Evolutionary conservation across 805 yeast genomes (phyloP).

Genomic region (Kodamaea lidongshanica): DNA sequence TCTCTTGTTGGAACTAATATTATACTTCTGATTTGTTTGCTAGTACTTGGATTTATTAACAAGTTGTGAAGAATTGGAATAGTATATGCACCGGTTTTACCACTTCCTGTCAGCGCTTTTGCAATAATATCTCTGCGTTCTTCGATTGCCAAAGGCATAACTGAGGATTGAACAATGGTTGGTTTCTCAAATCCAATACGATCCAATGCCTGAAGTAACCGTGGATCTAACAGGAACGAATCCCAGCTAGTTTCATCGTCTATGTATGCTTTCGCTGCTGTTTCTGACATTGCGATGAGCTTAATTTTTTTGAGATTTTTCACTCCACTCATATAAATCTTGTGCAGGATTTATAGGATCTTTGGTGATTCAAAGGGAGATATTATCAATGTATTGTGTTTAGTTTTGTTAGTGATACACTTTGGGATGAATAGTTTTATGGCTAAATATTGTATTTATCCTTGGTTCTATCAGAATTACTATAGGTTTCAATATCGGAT

Average conservation of each 20-base stretch:
- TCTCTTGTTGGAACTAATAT: conserved; percentile 92
- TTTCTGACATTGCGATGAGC: conserved; percentile 12
- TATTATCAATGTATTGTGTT: too few relatives aligned
- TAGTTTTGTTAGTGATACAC: too few relatives aligned
- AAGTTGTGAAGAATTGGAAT: conserved; percentile 82
- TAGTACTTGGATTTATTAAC: conserved; percentile 34
- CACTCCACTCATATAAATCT: too few relatives aligned
- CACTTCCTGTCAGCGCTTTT: conserved; percentile 92
- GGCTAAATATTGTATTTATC: too few relatives aligned
- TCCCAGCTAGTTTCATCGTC: conserved; percentile 71
- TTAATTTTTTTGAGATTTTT: conserved; percentile 3
- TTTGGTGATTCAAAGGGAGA: too few relatives aligned
- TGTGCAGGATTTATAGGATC: too few relatives aligned
- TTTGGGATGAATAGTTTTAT: too few relatives aligned
- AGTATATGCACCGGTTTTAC: conserved; percentile 87
- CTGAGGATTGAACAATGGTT: conserved; percentile 81
- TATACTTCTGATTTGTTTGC: conserved; percentile 45
- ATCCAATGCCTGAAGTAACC: conserved; percentile 78
- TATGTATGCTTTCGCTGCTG: conserved; percentile 53
- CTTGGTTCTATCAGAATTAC: too few relatives aligned
- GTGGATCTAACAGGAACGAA: conserved; percentile 70
- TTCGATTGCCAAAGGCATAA: conserved; percentile 87
- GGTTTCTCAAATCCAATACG: conserved; percentile 78
- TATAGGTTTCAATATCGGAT: too few relatives aligned
- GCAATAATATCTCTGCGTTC: conserved; percentile 91